phyloP scores from a whole-genome alignment of 768 basidiomycete species.

The Panaeolus papilionaceus region DNA sequence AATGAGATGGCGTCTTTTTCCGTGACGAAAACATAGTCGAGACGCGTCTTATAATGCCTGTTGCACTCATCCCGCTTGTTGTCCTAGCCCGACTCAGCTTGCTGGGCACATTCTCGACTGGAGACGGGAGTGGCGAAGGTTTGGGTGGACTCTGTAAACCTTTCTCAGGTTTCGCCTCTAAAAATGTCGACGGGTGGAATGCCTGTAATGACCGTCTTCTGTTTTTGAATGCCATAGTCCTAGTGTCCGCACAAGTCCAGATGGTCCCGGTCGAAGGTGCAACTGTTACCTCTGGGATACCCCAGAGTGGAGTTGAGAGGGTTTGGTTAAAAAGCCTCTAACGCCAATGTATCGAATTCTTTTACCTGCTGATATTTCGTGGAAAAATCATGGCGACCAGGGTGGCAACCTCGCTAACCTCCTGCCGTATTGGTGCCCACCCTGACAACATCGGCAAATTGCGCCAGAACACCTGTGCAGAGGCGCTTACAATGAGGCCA shows the following conservation, averaged over 20 bases:
- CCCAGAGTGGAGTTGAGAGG: conserved; percentile 1
- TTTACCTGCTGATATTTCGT: conserved; percentile 15
- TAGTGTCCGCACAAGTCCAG: neutral
- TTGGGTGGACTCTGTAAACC: neutral
- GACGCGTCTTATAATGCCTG: conserved; percentile 36
- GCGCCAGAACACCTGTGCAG: neutral
- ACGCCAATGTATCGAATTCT: neutral
- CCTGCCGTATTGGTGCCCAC: neutral
- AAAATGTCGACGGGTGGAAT: neutral
- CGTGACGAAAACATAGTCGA: conserved; percentile 35
- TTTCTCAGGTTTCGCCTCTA: conserved; percentile 2
- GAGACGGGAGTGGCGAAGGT: conserved; percentile 21
- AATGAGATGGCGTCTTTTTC: conserved; percentile 27
- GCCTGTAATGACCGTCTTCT: conserved; percentile 16
- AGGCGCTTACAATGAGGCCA: neutral
- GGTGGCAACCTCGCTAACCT: conserved; percentile 15
- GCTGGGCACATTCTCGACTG: conserved; percentile 33
- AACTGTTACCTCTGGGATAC: neutral
- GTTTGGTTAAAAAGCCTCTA: neutral
- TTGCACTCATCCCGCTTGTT: conserved; percentile 23
- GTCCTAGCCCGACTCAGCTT: conserved; percentile 21
- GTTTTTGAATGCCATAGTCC: conserved; percentile 16
- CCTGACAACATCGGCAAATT: conserved; percentile 16
- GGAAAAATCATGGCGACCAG: conserved; percentile 16
- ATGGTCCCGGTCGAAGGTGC: neutral